Evolutionary conservation across 108 stramenopile species (phyloP).

Genomic region (Cyclotella atomus): DNA sequence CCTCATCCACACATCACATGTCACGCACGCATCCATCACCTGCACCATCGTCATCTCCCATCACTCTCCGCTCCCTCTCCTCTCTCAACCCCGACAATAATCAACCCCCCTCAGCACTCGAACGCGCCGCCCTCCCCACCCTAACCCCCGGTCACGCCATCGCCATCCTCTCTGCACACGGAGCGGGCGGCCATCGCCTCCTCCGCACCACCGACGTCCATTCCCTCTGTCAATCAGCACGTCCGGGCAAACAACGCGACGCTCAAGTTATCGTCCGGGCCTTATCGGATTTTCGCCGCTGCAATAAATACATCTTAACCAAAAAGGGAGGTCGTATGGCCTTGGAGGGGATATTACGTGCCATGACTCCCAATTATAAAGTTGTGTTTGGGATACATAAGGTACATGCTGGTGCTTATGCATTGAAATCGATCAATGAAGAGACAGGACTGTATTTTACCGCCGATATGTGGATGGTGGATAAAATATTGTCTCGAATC

Average conservation of each 20-base stretch:
- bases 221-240: conserved; percentile 36
- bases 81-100: too few relatives aligned
- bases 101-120: conserved; percentile 56
- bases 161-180: conserved; percentile 39
- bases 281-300: conserved; percentile 42
- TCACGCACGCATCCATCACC: background rate
- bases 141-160: conserved; percentile 53
- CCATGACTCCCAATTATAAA: conserved; percentile 39
- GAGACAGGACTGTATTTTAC: conserved; percentile 48
- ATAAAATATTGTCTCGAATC: conserved; percentile 33
- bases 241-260: conserved; percentile 41
- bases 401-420: conserved; percentile 36
- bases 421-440: conserved; percentile 29
- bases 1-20: background rate
- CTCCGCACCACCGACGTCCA: conserved; percentile 46
- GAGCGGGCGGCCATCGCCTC: conserved; percentile 24
- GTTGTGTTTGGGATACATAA: conserved; percentile 29
- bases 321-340: conserved; percentile 30
- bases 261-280: conserved; percentile 50
- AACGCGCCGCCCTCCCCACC: conserved; percentile 35
- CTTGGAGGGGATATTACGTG: conserved; percentile 46
- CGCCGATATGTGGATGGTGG: conserved; percentile 32
- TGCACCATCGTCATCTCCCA: background rate
- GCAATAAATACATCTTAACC: conserved; percentile 42
- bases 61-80: background rate